phyloP scores from a whole-genome alignment of 208 protist genomes.

The Crithidia acanthocephali region DNA sequence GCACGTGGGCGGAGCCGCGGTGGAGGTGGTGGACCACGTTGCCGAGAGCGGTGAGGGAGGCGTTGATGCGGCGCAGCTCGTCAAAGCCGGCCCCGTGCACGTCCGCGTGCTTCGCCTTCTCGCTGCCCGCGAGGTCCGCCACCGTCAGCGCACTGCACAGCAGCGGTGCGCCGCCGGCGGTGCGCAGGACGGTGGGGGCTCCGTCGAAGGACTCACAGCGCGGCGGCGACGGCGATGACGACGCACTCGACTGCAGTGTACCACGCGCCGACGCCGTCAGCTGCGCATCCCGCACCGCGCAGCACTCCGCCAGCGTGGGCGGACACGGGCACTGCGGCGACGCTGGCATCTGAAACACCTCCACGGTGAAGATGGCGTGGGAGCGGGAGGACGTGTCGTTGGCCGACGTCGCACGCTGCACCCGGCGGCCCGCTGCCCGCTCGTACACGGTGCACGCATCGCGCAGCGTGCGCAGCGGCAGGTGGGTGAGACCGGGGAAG shows the following conservation, averaged over 20 bases:
- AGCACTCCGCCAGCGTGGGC: slow-evolving; percentile 37
- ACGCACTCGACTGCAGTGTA: neutral
- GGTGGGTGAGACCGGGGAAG: slow-evolving; percentile 45
- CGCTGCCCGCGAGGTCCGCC: slow-evolving; percentile 92
- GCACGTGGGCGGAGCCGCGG: slow-evolving; percentile 60
- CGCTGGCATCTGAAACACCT: slow-evolving; percentile 69
- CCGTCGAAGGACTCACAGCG: slow-evolving; percentile 31
- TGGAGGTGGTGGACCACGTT: slow-evolving; percentile 86
- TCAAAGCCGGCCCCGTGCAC: slow-evolving; percentile 63
- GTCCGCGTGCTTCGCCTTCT: slow-evolving; percentile 71
- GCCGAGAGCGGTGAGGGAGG: slow-evolving; percentile 89
- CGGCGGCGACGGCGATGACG: slow-evolving; percentile 3
- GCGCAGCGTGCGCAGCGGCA: slow-evolving; percentile 35
- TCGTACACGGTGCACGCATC: slow-evolving; percentile 56
- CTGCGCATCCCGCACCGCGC: slow-evolving; percentile 37
- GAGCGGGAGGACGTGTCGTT: slow-evolving; percentile 91
- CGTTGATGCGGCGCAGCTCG: slow-evolving; percentile 90
- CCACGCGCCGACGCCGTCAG: neutral
- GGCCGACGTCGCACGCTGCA: slow-evolving; percentile 64
- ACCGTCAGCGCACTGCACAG: slow-evolving; percentile 82
- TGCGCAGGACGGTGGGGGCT: slow-evolving; percentile 44
- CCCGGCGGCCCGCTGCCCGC: slow-evolving; percentile 45
- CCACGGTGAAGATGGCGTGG: slow-evolving; percentile 85
- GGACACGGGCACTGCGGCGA: slow-evolving; percentile 9
- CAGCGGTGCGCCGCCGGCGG: slow-evolving; percentile 30